These are phyloP conservation scores for Cladophialophora psammophila DNA, from an alignment of 2,329 filamentous ascomycete species.

Conservation along the genomic window DNA sequence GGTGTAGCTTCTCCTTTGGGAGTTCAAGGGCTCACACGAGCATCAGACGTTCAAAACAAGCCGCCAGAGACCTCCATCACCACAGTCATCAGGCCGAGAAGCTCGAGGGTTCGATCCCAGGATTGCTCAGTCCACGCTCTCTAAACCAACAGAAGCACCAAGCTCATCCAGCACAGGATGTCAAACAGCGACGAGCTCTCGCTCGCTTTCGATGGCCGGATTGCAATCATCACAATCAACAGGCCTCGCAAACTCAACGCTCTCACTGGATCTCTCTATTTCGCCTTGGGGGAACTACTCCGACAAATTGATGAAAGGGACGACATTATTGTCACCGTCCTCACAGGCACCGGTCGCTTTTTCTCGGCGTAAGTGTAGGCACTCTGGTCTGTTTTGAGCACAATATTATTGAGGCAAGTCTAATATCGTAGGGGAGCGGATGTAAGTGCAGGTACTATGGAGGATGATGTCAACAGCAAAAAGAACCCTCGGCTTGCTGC, in stretches of 20 bases:
- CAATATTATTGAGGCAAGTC: neutral
- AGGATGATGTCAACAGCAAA: neutral
- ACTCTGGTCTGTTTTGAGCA: slow-evolving; percentile 4
- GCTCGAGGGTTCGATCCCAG: neutral
- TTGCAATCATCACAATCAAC: slow-evolving; percentile 83
- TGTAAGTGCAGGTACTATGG: neutral
- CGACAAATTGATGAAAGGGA: slow-evolving; percentile 77
- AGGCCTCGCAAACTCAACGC: slow-evolving; percentile 88
- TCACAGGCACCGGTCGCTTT: slow-evolving; percentile 79
- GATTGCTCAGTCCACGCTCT: neutral
- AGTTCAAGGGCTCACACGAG: too few species aligned
- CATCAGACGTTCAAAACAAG: too few species aligned
- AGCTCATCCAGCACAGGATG: neutral
- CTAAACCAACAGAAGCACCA: neutral
- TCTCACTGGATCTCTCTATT: slow-evolving; percentile 75
- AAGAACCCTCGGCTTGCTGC: neutral
- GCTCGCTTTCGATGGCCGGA: neutral
- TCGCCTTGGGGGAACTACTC: slow-evolving; percentile 73
- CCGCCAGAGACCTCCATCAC: neutral
- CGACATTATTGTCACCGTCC: slow-evolving; percentile 81
- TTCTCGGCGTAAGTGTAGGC: slow-evolving; percentile 78
- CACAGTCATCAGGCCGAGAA: neutral
- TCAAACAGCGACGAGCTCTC: neutral
- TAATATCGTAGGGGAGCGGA: slow-evolving; percentile 13
- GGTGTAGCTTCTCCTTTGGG: too few species aligned